These are phyloP conservation scores for Rusavskia elegans DNA, from an alignment of 495 filamentous ascomycete genomes.

Conservation along the genomic window DNA sequence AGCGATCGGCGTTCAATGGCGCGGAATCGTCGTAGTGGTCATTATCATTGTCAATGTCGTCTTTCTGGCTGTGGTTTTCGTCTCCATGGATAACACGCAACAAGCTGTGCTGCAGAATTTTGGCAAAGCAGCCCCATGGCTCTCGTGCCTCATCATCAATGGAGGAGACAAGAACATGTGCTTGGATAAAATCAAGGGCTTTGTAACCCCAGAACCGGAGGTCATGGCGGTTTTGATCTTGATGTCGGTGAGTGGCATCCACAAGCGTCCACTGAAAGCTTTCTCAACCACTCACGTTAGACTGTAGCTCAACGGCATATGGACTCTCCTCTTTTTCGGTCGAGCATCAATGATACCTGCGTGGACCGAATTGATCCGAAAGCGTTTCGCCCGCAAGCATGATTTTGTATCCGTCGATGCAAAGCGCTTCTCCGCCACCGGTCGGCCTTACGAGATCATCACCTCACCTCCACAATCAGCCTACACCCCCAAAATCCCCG, in stretches of 20 bases:
- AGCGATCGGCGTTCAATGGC: constrained; percentile 88
- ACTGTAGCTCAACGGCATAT: constrained; percentile 60
- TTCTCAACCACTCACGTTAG: background rate
- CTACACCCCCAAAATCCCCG: constrained; percentile 23
- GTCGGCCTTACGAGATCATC: constrained; percentile 74
- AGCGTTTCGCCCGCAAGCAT: constrained; percentile 19
- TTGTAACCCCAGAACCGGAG: constrained; percentile 58
- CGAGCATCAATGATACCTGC: constrained; percentile 69
- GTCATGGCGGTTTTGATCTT: constrained; percentile 69
- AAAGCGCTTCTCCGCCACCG: constrained; percentile 41
- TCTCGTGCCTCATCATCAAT: constrained; percentile 48
- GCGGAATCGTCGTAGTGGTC: constrained; percentile 71
- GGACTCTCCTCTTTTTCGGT: constrained; percentile 65
- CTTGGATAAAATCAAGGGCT: constrained; percentile 32
- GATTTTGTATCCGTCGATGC: constrained; percentile 89
- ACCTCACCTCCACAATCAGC: constrained; percentile 20
- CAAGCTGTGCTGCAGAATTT: constrained; percentile 36
- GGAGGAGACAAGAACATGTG: constrained; percentile 51
- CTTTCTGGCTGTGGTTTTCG: constrained; percentile 81
- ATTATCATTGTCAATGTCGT: constrained; percentile 81
- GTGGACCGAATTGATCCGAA: constrained; percentile 54
- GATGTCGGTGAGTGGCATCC: constrained; percentile 43
- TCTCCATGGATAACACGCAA: constrained; percentile 62
- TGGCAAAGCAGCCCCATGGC: constrained; percentile 43
- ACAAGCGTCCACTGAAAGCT: background rate